These are phyloP conservation scores for Mollisiaceae sp. DNA, from an alignment of 2,329 filamentous ascomycete species.

Conservation along the genomic window DNA sequence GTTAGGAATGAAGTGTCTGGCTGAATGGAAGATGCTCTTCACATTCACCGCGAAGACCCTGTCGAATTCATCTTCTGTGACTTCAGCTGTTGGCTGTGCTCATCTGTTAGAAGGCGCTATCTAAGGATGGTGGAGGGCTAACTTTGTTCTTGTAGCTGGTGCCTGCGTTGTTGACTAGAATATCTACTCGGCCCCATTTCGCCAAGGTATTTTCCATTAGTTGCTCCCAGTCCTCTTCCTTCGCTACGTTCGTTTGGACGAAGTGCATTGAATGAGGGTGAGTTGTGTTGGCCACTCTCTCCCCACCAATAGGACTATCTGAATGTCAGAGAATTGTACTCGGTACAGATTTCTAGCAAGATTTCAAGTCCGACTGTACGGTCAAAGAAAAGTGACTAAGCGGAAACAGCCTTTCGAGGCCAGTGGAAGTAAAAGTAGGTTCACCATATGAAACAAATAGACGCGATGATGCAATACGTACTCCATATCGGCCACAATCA, in stretches of 20 bases:
- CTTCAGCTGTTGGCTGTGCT: slow-evolving; percentile 58
- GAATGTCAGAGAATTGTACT: background rate
- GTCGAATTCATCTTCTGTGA: slow-evolving; percentile 70
- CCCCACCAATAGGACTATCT: slow-evolving; percentile 51
- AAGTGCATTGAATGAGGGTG: slow-evolving; percentile 44
- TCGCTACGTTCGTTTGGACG: slow-evolving; percentile 55
- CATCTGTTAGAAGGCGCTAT: background rate
- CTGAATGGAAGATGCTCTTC: slow-evolving; percentile 65
- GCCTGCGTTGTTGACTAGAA: slow-evolving; percentile 67
- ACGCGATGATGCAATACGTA: slow-evolving; percentile 8
- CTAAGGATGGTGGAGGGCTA: background rate
- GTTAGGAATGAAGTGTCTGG: slow-evolving; percentile 63
- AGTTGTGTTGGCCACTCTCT: slow-evolving; percentile 49
- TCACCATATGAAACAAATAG: background rate
- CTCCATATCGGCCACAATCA: slow-evolving; percentile 67
- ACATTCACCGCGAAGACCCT: slow-evolving; percentile 72
- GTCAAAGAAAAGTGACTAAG: too few relatives aligned
- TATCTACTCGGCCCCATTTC: slow-evolving; percentile 58
- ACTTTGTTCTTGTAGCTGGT: slow-evolving; percentile 62
- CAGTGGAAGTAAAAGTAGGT: background rate
- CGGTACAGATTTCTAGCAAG: too few relatives aligned
- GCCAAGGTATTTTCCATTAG: slow-evolving; percentile 52
- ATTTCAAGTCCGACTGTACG: too few relatives aligned
- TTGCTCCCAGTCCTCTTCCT: slow-evolving; percentile 56
- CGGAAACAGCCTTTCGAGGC: too few relatives aligned